Conservation (phyloP, 192 early-diverging fungal genomes). For the Geosiphon pyriformis region DNA sequence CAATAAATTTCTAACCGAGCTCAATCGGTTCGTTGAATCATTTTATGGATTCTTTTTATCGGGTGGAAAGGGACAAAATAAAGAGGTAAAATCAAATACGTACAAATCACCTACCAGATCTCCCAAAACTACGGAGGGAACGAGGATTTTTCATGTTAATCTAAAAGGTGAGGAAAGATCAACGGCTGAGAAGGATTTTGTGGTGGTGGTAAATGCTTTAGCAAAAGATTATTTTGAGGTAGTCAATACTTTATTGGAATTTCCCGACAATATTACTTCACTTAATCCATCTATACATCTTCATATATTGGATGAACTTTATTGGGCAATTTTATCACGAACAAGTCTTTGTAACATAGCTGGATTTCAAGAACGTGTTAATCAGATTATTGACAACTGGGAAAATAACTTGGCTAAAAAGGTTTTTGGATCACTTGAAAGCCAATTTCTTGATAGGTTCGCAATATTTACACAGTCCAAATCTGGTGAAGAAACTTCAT, state of each 20-base stretch:
- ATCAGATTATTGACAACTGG: neutral
- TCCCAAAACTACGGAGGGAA: neutral
- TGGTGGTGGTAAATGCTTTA: slow-evolving; percentile 31
- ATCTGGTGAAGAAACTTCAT: neutral
- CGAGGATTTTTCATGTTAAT: neutral
- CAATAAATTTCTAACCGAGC: slow-evolving; percentile 35
- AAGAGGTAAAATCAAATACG: neutral
- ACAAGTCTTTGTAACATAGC: neutral
- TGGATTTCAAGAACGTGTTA: slow-evolving; percentile 6
- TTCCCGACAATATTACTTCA: slow-evolving; percentile 31
- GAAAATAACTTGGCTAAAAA: slow-evolving; percentile 4
- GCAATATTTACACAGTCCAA: neutral
- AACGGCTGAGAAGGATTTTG: slow-evolving; percentile 29
- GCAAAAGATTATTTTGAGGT: slow-evolving; percentile 43
- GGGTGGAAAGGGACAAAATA: neutral
- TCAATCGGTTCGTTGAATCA: slow-evolving; percentile 43
- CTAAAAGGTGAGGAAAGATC: slow-evolving; percentile 25
- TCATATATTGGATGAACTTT: slow-evolving; percentile 9
- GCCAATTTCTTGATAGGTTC: slow-evolving; percentile 2
- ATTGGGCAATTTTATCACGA: slow-evolving; percentile 7
- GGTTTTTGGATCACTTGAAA: slow-evolving; percentile 1
- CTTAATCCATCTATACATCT: slow-evolving; percentile 9
- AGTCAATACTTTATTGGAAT: slow-evolving; percentile 37
- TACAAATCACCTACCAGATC: slow-evolving; percentile 6
- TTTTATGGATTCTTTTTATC: slow-evolving; percentile 42